A percentile compares a stretch with the other conserved stretches of the same genome.
Conservation (phyloP, 768 basidiomycete genomes). For the Candolleomyces eurysporus region DNA sequence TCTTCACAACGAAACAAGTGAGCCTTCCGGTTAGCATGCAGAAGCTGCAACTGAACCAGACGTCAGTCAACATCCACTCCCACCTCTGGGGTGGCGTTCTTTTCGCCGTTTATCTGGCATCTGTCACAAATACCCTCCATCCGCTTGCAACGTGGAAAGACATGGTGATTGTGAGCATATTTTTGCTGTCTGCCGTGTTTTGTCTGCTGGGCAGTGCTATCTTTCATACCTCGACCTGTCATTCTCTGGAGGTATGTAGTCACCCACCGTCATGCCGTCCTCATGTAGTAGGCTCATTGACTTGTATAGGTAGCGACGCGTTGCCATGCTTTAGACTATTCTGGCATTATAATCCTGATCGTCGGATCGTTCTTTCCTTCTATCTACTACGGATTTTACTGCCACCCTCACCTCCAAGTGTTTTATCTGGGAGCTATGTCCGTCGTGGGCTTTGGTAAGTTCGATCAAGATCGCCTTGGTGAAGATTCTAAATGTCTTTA, state of each 20-base stretch:
- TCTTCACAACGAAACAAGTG: conserved; percentile 78
- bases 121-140: conserved; percentile 49
- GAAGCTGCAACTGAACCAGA: conserved; percentile 3
- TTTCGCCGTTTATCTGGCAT: conserved; percentile 54
- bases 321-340: conserved; percentile 71
- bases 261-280: conserved; percentile 17
- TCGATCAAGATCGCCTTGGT: conserved; percentile 16
- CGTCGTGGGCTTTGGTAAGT: conserved; percentile 58
- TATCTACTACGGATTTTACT: conserved; percentile 79
- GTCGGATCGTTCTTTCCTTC: conserved; percentile 79
- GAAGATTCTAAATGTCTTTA: conserved; percentile 25
- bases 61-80: conserved; percentile 79
- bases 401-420: conserved; percentile 50
- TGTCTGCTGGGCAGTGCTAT: conserved; percentile 72
- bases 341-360: conserved; percentile 77
- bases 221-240: conserved; percentile 73
- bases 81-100: conserved; percentile 71
- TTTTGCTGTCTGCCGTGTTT: conserved; percentile 67
- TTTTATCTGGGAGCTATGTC: conserved; percentile 55
- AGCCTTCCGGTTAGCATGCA: conserved; percentile 11
- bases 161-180: conserved; percentile 56
- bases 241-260: conserved; percentile 60
- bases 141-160: conserved; percentile 61
- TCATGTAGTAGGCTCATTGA: conserved; percentile 12
- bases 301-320: conserved; percentile 47